Evolutionary conservation across 495 filamentous ascomycete genomes (phyloP).

Genomic region (Chlorociboria aeruginascens): DNA sequence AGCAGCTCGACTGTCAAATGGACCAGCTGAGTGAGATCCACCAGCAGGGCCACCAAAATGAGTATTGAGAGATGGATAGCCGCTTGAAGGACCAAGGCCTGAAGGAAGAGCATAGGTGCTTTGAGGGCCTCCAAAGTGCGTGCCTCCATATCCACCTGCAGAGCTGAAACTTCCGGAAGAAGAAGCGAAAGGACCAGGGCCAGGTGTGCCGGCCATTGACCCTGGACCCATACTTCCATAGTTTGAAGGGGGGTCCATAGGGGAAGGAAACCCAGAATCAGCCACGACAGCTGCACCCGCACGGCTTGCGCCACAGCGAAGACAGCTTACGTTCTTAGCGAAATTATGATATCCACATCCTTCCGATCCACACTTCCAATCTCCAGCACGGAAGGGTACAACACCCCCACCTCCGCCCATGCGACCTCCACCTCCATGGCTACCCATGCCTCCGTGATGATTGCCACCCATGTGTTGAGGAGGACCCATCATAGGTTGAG

Average conservation of each 20-base stretch:
- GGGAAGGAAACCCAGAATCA: slow-evolving; percentile 82
- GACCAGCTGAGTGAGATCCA: slow-evolving; percentile 68
- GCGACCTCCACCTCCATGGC: slow-evolving; percentile 49
- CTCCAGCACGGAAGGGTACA: slow-evolving; percentile 93
- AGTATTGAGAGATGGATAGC: slow-evolving; percentile 74
- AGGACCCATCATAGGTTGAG: slow-evolving; percentile 46
- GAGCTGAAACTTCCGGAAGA: slow-evolving; percentile 58
- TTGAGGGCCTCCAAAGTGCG: slow-evolving; percentile 79
- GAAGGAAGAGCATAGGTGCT: slow-evolving; percentile 86
- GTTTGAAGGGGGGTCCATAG: slow-evolving; percentile 72
- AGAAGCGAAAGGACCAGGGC: slow-evolving; percentile 68
- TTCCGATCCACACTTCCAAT: slow-evolving; percentile 97
- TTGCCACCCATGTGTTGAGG: slow-evolving; percentile 56
- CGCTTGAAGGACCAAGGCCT: slow-evolving; percentile 68
- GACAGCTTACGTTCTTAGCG: slow-evolving; percentile 95
- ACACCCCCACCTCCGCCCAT: slow-evolving; percentile 73
- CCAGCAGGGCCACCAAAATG: slow-evolving; percentile 51
- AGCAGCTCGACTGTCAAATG: slow-evolving; percentile 86
- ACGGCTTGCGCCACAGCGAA: slow-evolving; percentile 90
- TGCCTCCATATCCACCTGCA: slow-evolving; percentile 59
- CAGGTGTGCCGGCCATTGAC: slow-evolving; percentile 77
- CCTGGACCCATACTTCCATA: slow-evolving; percentile 60
- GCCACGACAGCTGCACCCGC: slow-evolving; percentile 88
- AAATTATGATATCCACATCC: slow-evolving; percentile 99
- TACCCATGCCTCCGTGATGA: slow-evolving; percentile 60